A percentile compares a stretch with the other conserved stretches of the same genome.
Evolutionary conservation across 495 filamentous ascomycete species (phyloP).

Genomic region (Lasiosphaeriaceae sp.): DNA sequence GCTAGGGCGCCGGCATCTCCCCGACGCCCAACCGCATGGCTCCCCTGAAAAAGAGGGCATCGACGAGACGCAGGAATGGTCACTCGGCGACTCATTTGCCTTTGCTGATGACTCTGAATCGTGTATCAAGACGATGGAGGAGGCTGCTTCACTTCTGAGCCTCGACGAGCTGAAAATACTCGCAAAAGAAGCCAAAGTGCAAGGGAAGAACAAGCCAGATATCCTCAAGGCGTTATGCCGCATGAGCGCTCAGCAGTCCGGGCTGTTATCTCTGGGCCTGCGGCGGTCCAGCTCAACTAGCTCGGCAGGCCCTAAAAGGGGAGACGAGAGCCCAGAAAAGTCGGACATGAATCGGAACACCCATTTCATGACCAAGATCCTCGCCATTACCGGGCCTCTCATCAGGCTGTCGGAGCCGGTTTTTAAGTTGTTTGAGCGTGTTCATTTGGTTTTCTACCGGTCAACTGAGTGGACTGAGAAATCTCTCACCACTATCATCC

Average conservation of each 20-base stretch:
- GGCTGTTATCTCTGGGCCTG: constrained; percentile 59
- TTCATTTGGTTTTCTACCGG: constrained; percentile 92
- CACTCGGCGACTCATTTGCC: constrained; percentile 52
- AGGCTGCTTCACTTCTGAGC: constrained; percentile 74
- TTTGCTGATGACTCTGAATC: constrained; percentile 78
- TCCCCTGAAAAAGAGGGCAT: neutral
- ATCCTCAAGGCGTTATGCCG: constrained; percentile 66
- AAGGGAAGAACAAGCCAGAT: constrained; percentile 86
- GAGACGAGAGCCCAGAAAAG: constrained; percentile 11
- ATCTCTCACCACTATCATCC: constrained; percentile 89
- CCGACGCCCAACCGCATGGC: neutral
- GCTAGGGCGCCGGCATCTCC: constrained; percentile 16
- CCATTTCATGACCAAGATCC: constrained; percentile 61
- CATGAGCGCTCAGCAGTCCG: constrained; percentile 67
- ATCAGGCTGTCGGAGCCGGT: constrained; percentile 71
- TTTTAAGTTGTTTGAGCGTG: constrained; percentile 85
- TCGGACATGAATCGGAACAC: constrained; percentile 38
- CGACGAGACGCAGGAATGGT: constrained; percentile 38
- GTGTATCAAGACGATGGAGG: constrained; percentile 74
- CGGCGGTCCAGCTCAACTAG: constrained; percentile 49
- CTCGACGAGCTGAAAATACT: constrained; percentile 83
- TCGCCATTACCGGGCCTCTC: constrained; percentile 75
- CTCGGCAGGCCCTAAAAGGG: constrained; percentile 19
- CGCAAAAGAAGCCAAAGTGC: constrained; percentile 80
- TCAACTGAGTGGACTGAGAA: constrained; percentile 98